Base-by-base conservation (phyloP, 2,329 filamentous ascomycete species). In the Ophiostoma piceae region DNA sequence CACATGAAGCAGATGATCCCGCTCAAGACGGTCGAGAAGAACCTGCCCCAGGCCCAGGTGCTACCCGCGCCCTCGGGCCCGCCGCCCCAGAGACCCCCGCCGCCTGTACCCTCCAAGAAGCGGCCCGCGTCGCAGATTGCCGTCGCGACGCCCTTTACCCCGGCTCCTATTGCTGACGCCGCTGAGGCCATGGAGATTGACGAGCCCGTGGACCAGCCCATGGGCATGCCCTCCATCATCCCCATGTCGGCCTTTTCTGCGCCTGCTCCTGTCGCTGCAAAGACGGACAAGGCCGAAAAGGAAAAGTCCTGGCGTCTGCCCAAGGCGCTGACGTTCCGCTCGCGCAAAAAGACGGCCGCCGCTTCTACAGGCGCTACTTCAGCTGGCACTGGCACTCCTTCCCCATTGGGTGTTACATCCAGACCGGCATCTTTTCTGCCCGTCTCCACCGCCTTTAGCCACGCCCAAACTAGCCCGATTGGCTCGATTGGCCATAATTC, bases 1-100 rank as follows among this genome's bases (percentile, higher is more conserved):
- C 65, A 66, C 65, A 41, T 43, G 65, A 41, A 47, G 65, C 37
- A 66, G 65, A 66, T 66, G 39, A 66, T 66, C 37, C 65, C 65
- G 65, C 65, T 66, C n/a, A 41, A 47, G 37, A 66, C 65, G 12
- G 65, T 66, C n/a, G 65, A 43, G 22, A 66, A 12, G 62, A 65
- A 65, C 35, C 32, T 39, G 29, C 32, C 60, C 5, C 29, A n/a
- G 19, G 35, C 35, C 35, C 5, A 5, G 35, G 35, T 14, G 35
- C 14, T 41, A 39, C 35, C 65, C 12, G 32, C 64, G 9, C 35
- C 11, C 19, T 37, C 62, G 14, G 62, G 62, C 16, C 62, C 62
- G 35, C 62, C 62, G 29, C 66, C 66, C 4, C 41, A 47, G 41
- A 60, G 29, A 41, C 9, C 66, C 8, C 66, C 47, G n/a, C 66